phyloP scores from a whole-genome alignment of 306 rosid species.

The Adenanthera pavonina region DNA sequence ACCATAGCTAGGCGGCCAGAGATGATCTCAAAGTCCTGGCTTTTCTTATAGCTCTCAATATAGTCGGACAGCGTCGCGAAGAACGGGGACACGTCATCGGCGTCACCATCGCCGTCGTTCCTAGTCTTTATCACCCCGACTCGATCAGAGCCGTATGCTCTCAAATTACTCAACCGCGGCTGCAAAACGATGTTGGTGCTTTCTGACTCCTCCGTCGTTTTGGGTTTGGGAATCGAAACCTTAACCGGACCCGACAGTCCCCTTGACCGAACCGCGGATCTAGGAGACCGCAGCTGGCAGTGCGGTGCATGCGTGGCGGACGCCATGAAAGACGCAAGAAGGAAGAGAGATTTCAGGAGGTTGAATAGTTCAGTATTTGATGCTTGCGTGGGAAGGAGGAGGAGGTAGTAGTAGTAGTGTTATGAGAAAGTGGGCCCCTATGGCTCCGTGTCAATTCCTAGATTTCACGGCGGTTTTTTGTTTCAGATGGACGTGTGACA shows the following conservation, averaged over 20 bases:
- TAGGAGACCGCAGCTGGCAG: slow-evolving; percentile 47
- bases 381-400: background rate
- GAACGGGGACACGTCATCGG: slow-evolving; percentile 61
- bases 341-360: background rate
- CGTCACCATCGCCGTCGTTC: slow-evolving; percentile 39
- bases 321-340: slow-evolving; percentile 44
- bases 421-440: background rate
- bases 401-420: too few species aligned
- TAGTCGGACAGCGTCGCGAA: slow-evolving; percentile 79
- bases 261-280: slow-evolving; percentile 24
- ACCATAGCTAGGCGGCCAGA: slow-evolving; percentile 99
- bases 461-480: background rate
- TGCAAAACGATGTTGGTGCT: slow-evolving; percentile 68
- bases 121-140: slow-evolving; percentile 49
- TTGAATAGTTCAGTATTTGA: background rate
- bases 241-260: slow-evolving; percentile 48
- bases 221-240: slow-evolving; percentile 50
- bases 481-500: background rate
- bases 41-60: slow-evolving; percentile 81
- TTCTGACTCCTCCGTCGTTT: slow-evolving; percentile 54
- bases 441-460: slow-evolving; percentile 19
- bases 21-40: slow-evolving; percentile 88
- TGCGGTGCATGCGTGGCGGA: slow-evolving; percentile 46
- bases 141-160: slow-evolving; percentile 81
- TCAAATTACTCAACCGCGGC: slow-evolving; percentile 82